Evolutionary conservation across 2,329 filamentous ascomycete genomes (phyloP).

Genomic region (Amphichorda felina): DNA sequence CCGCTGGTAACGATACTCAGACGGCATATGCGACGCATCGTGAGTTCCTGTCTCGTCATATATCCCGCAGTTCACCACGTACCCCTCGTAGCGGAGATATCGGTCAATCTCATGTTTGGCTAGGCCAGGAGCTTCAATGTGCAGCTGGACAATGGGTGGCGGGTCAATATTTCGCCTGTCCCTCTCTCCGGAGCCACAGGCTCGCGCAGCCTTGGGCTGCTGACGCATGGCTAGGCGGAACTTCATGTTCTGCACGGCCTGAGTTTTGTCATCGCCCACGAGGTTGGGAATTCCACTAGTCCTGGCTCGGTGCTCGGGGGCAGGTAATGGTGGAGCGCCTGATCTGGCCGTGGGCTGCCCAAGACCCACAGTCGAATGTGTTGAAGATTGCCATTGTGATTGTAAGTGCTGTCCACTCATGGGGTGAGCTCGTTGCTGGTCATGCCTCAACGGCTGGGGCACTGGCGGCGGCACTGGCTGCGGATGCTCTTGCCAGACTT

Average conservation of each 20-base stretch:
- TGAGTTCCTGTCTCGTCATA: slow-evolving; percentile 55
- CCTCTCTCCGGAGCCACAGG: slow-evolving; percentile 73
- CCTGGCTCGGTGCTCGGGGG: neutral
- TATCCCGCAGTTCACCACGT: slow-evolving; percentile 66
- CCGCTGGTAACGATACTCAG: slow-evolving; percentile 60
- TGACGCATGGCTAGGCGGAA: slow-evolving; percentile 47
- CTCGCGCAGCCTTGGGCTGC: slow-evolving; percentile 65
- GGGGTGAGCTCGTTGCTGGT: too few relatives aligned
- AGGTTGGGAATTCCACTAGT: slow-evolving; percentile 20
- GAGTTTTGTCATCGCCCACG: slow-evolving; percentile 8
- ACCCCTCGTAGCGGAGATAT: slow-evolving; percentile 48
- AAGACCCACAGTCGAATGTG: too few relatives aligned
- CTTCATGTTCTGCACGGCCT: slow-evolving; percentile 9
- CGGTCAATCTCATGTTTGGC: slow-evolving; percentile 39
- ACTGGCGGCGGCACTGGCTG: too few relatives aligned
- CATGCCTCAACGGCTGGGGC: too few relatives aligned
- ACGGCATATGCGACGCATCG: slow-evolving; percentile 61
- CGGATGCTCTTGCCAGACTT: too few relatives aligned
- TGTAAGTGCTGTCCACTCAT: too few relatives aligned
- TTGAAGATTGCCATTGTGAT: too few relatives aligned
- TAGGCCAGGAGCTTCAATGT: slow-evolving; percentile 44
- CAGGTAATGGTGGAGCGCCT: neutral
- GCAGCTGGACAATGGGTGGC: slow-evolving; percentile 68
- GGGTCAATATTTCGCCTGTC: slow-evolving; percentile 76
- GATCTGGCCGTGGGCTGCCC: too few relatives aligned